phyloP scores from a whole-genome alignment of 768 basidiomycete species.

The Boletus patriciae region DNA sequence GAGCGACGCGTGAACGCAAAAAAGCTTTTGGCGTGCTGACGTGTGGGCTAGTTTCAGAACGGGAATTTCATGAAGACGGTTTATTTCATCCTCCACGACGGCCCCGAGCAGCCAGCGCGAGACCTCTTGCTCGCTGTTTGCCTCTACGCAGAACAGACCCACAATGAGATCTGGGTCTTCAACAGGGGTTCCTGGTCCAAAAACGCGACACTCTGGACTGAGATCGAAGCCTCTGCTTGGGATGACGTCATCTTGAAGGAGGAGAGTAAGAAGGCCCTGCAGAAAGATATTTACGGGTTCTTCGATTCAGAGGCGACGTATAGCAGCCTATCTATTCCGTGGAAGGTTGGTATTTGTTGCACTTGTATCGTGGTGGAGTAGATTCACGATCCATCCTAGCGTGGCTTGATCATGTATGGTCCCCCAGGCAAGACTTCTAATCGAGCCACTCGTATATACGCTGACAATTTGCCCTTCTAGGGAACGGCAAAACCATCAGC shows the following conservation, averaged over 20 bases:
- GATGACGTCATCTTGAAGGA: constrained; percentile 71
- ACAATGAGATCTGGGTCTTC: constrained; percentile 77
- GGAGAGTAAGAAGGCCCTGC: constrained; percentile 61
- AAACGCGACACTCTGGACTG: constrained; percentile 56
- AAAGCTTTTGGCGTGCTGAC: neutral
- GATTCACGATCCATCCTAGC: constrained; percentile 39
- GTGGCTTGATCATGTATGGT: constrained; percentile 80
- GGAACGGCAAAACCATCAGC: constrained; percentile 84
- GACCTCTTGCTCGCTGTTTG: constrained; percentile 55
- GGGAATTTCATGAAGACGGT: constrained; percentile 28
- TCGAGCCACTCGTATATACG: neutral
- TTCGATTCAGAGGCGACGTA: constrained; percentile 74
- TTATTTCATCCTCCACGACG: constrained; percentile 61
- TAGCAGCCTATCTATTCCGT: constrained; percentile 72
- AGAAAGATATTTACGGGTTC: constrained; percentile 79
- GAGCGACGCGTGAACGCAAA: constrained; percentile 10
- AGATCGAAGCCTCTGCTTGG: constrained; percentile 69
- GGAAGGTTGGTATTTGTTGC: constrained; percentile 56
- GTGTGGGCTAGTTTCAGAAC: constrained; percentile 30
- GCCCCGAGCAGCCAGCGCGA: constrained; percentile 50
- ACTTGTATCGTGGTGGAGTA: neutral
- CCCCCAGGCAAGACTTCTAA: constrained; percentile 55
- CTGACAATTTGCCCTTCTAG: constrained; percentile 33
- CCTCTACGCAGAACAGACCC: constrained; percentile 50
- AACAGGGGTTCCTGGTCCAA: constrained; percentile 71